Evolutionary conservation across 2,329 filamentous ascomycete genomes (phyloP), one percentile per base, ranked within the genome.

Genomic region (Bimuria novae-zelandiae): DNA sequence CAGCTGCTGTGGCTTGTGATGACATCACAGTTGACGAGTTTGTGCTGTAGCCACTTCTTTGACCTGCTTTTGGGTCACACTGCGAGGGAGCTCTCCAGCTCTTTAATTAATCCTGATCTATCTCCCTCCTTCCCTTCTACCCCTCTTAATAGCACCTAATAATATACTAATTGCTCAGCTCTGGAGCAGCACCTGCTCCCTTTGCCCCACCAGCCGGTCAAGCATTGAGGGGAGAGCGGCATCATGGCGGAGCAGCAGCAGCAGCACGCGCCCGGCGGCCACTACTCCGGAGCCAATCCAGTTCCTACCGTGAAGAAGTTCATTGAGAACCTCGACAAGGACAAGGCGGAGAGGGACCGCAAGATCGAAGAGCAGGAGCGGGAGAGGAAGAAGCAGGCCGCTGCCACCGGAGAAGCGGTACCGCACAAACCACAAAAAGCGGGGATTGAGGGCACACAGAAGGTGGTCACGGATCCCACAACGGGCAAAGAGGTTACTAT

Each of bases 251-350:
- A 79, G 48, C 65, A 71, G 52, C 71, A 76, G 60, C 79, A 80
- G 61, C 78, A 77, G 56, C 61, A 68, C 44, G 73, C 73, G 8
- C 82, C 82, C 17, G 86, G 89, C 4, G 78, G 76, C 65, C 88
- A 92, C 71, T 97, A 95, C 79, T 93, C 89, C 25, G 91, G 88
- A 46, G 76, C 75, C 54, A 96, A 96, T 72, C 89, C 89, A 21
- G 86, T 97, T 48, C 93, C 93, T 6, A 96, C 91, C 51, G 89
- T 97, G 61, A 86, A 88, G 69, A 84, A 93, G 72, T 95, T 96
- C 61, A 82, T 96, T 61, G 83, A 89, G 48, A 83, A 83, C 59
- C 81, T 97, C 30, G 92, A 96, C 72, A 79, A 76, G 48, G 86
- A 95, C 62, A 96, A 96, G 78, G 85, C 83, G 63, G 77, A 87